Conservation (phyloP, 495 filamentous ascomycete genomes). For the Cryomyces antarcticus region DNA sequence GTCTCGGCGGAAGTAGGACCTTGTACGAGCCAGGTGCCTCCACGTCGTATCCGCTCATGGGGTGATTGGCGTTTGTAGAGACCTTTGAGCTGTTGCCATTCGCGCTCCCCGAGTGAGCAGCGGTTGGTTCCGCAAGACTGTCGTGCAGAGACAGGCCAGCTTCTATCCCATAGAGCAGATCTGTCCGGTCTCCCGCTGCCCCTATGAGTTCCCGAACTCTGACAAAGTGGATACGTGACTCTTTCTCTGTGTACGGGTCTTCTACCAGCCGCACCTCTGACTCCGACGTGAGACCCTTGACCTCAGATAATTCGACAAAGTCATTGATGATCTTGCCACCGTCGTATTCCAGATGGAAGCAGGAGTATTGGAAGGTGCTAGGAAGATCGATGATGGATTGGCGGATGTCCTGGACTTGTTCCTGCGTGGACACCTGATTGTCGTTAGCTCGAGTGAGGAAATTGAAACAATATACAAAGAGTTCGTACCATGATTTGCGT, state of each 20-base stretch:
- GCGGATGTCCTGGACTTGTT: constrained; percentile 92
- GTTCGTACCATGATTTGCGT: constrained; percentile 62
- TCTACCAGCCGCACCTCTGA: constrained; percentile 68
- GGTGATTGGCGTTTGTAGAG: constrained; percentile 16
- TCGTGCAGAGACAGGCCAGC: constrained; percentile 83
- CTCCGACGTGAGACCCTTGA: constrained; percentile 51
- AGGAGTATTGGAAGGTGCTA: constrained; percentile 89
- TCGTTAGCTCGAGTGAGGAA: background rate
- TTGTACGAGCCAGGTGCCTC: constrained; percentile 41
- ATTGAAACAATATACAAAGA: background rate
- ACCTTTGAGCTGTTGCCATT: constrained; percentile 23
- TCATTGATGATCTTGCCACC: constrained; percentile 68
- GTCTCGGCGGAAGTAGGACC: constrained; percentile 45
- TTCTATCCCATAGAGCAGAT: constrained; percentile 68
- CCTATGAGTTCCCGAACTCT: constrained; percentile 83
- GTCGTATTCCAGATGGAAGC: constrained; percentile 88
- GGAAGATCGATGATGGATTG: constrained; percentile 91
- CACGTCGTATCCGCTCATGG: constrained; percentile 47
- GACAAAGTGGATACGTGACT: constrained; percentile 84
- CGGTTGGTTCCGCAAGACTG: constrained; percentile 32
- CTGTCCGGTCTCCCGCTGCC: constrained; percentile 69
- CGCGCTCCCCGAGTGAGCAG: background rate
- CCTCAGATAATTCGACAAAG: constrained; percentile 81
- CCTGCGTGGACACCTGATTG: constrained; percentile 67
- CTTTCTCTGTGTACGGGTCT: constrained; percentile 97